phyloP scores from a whole-genome alignment of 148 eudicot genomes.

The Chenopodium berlandieri region DNA sequence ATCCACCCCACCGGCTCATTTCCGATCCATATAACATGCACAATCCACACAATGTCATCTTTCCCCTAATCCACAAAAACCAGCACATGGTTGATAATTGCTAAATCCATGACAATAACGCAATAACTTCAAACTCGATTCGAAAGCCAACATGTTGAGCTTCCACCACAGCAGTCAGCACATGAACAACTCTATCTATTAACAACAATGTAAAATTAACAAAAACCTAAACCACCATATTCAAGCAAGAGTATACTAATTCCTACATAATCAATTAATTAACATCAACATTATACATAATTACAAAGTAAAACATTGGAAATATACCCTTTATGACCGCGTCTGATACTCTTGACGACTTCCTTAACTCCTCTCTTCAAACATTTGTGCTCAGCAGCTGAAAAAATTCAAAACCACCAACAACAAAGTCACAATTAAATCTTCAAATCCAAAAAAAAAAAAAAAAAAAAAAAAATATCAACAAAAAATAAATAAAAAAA shows the following conservation, averaged over 20 bases:
- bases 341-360: conserved; percentile 88
- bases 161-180: not conserved
- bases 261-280: not conserved
- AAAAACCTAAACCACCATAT: not conserved
- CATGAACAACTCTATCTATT: not conserved
- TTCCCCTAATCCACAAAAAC: not conserved
- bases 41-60: not conserved
- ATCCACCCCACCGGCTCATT: not conserved
- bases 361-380: conserved; percentile 97
- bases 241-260: not conserved
- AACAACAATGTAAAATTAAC: not conserved
- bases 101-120: not conserved
- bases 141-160: not conserved
- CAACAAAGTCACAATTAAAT: not conserved
- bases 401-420: not conserved
- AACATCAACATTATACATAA: not conserved
- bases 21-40: not conserved
- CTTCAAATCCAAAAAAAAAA: not conserved
- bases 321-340: conserved; percentile 83
- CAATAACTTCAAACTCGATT: not conserved
- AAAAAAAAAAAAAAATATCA: not conserved
- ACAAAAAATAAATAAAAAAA: not conserved
- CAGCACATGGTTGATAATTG: not conserved
- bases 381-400: conserved; percentile 93
- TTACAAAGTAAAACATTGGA: no score